Conservation (phyloP, 495 filamentous ascomycete genomes). For the Aspergillus indologenus region DNA sequence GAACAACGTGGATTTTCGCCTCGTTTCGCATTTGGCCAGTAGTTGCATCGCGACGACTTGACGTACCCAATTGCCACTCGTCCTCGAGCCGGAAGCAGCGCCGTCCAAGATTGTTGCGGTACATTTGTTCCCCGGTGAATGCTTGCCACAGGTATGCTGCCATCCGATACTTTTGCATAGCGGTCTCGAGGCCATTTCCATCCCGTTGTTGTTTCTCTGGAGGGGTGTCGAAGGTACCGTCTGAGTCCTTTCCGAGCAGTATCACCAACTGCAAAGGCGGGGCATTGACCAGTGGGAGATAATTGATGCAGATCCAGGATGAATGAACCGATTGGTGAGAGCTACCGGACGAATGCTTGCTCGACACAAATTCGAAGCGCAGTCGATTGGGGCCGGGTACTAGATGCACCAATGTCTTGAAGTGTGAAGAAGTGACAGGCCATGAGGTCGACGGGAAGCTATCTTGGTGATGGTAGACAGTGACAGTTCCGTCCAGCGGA, state of each 20-base stretch:
- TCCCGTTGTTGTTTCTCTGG: constrained; percentile 72
- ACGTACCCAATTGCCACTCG: constrained; percentile 80
- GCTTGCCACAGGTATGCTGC: constrained; percentile 94
- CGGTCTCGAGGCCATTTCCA: constrained; percentile 74
- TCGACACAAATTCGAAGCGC: constrained; percentile 79
- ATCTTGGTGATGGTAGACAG: constrained; percentile 78
- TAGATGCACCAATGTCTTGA: constrained; percentile 87
- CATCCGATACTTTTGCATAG: constrained; percentile 83
- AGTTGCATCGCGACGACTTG: constrained; percentile 66
- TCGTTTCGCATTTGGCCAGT: constrained; percentile 77
- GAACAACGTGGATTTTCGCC: constrained; percentile 80
- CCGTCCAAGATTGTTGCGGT: constrained; percentile 76
- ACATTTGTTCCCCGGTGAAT: constrained; percentile 94
- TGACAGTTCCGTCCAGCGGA: constrained; percentile 74
- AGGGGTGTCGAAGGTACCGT: constrained; percentile 77
- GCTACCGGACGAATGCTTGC: constrained; percentile 70
- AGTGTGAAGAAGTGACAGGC: constrained; percentile 83
- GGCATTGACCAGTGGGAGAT: constrained; percentile 69
- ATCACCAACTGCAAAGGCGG: constrained; percentile 85
- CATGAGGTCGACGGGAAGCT: constrained; percentile 74
- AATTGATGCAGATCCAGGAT: constrained; percentile 75
- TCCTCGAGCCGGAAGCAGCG: constrained; percentile 88
- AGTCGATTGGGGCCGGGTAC: constrained; percentile 81
- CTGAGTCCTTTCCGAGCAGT: constrained; percentile 80
- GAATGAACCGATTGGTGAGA: constrained; percentile 69